Conservation (phyloP, 306 rosid genomes). For the Acmispon strigosus region DNA sequence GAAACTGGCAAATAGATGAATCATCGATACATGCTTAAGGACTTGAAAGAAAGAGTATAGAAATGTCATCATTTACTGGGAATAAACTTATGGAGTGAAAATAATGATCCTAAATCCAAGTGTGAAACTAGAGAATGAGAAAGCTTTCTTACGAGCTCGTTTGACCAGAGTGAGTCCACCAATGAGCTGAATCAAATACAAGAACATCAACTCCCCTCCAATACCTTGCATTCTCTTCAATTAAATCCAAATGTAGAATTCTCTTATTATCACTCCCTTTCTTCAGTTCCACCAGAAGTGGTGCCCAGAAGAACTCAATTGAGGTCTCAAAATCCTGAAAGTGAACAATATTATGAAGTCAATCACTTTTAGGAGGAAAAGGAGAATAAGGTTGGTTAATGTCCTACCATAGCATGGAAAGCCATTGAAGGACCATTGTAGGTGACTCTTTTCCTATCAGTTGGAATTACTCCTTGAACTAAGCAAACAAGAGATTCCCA, state of each 20-base stretch:
- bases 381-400: neutral
- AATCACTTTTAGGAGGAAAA: conserved; percentile 1
- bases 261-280: conserved; percentile 60
- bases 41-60: neutral
- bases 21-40: neutral
- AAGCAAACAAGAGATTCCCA: conserved; percentile 98
- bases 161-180: conserved; percentile 97
- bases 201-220: conserved; percentile 92
- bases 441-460: conserved; percentile 58
- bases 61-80: neutral
- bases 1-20: conserved; percentile 6
- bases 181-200: conserved; percentile 93
- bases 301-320: conserved; percentile 92
- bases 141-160: conserved; percentile 62
- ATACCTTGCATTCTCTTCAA: conserved; percentile 87
- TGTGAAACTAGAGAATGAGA: conserved; percentile 5
- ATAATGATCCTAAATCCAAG: neutral
- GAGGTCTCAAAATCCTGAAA: conserved; percentile 78
- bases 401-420: conserved; percentile 83
- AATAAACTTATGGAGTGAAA: neutral
- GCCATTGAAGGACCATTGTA: conserved; percentile 82
- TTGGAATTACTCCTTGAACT: conserved; percentile 87
- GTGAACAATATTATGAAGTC: neutral
- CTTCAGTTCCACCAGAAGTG: conserved; percentile 76
- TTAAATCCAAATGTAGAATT: conserved; percentile 72